Evolutionary conservation across 805 yeast species (phyloP).

Genomic region (Clavispora santaluciae): DNA sequence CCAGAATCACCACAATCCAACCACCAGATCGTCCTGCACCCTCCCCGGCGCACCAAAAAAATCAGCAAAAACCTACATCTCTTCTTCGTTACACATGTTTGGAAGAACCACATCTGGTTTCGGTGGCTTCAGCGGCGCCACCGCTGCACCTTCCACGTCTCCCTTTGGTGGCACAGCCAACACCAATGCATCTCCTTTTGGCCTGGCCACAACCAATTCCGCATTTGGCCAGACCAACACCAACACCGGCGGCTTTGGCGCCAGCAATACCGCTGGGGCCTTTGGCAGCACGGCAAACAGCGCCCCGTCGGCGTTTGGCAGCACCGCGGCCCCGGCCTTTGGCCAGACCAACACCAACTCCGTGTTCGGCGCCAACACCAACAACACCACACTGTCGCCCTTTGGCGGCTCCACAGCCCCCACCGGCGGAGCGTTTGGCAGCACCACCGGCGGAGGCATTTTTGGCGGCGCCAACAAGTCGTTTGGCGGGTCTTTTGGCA

Average conservation of each 20-base stretch:
- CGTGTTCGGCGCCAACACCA: conserved; percentile 23
- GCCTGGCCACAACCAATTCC: conserved; percentile 7
- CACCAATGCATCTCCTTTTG: conserved; percentile 15
- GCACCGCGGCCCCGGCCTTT: conserved; percentile 16
- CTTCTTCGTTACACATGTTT: conserved; percentile 32
- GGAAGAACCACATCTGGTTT: conserved; percentile 48
- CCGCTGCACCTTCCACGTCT: conserved; percentile 6
- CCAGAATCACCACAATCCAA: not conserved
- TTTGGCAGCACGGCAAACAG: conserved; percentile 25
- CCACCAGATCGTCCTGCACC: not conserved
- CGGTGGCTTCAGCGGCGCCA: conserved; percentile 41
- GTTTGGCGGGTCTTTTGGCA: conserved; percentile 19
- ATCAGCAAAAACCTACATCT: not conserved
- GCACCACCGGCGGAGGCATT: conserved; percentile 7
- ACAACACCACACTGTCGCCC: conserved; percentile 10
- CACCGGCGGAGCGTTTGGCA: conserved; percentile 17
- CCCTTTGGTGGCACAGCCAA: conserved; percentile 21
- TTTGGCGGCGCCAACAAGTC: conserved; percentile 15
- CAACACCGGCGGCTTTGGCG: conserved; percentile 17
- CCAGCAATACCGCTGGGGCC: conserved; percentile 19
- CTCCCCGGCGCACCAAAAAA: conserved; percentile 1
- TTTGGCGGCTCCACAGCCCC: conserved; percentile 15
- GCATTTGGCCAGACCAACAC: conserved; percentile 14
- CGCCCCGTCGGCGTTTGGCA: conserved; percentile 37
- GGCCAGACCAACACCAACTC: conserved; percentile 19